Evolutionary conservation across 208 protist species (phyloP), one percentile per base, ranked within the genome.

Genomic region (Trypanosoma vivax): DNA sequence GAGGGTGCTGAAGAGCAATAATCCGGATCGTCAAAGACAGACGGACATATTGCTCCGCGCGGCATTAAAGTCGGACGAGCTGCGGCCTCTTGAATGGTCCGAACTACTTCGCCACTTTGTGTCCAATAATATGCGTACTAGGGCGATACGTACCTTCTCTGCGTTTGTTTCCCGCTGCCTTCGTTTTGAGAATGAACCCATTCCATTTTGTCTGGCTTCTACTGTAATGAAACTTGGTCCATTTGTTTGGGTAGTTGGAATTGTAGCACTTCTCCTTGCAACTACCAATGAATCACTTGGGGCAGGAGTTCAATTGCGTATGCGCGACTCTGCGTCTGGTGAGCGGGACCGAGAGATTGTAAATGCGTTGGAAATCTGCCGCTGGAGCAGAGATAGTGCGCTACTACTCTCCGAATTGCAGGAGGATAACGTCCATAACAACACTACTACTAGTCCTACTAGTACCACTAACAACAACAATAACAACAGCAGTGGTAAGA

Each of bases 231-330:
- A 81, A 61, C 64, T 74, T 2, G 73, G 79, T n/a, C 76, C 82
- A 27, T 70, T 92, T 13, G 76, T 82, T 52, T 83, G 79, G 70
- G 74, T 69, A 7, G 42, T 90, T 11, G 86, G 86, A 13, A 51
- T 94, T 0, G 74, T 89, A 34, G 65, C 70, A 9, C 60, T 86
- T 24, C 65, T 70, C 3, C 50, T 94, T 16, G 58, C 45, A 24
- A 68, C 70, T 16, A 16, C 48, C 42, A 43, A 60, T 33, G 43
- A 66, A 63, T 35, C 65, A 51, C 41, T 62, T 1, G 56, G 73
- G n/a, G 52, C 39, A 27, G 37, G 65, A 7, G 38, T 66, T 2
- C 49, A 60, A 14, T 66, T 72, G 5, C 66, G 67, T 40, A 73
- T 79, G 16, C 80, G 75, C 50, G 58, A 57, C 39, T 18, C 42